Conservation (phyloP, 2,329 filamentous ascomycete genomes). For the Diaporthe vexans region DNA sequence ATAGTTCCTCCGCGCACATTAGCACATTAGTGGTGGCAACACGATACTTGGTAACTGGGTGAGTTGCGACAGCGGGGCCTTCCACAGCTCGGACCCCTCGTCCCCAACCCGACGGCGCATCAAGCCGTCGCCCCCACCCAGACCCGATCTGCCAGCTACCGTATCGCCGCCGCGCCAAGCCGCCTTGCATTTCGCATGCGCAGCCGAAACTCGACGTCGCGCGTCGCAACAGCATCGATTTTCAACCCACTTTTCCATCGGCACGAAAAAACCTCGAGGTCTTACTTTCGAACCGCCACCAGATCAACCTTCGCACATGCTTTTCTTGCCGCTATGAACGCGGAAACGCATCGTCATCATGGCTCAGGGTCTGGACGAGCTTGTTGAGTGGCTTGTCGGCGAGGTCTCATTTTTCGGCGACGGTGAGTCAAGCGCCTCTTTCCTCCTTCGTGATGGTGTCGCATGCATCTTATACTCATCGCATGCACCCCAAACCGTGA, state of each 20-base stretch:
- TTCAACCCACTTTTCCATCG: constrained; percentile 30
- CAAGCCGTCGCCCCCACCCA: background rate
- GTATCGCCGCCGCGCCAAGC: constrained; percentile 12
- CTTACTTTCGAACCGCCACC: constrained; percentile 42
- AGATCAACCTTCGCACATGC: constrained; percentile 41
- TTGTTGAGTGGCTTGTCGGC: constrained; percentile 59
- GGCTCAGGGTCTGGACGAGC: constrained; percentile 58
- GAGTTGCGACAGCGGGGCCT: background rate
- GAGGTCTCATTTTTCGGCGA: constrained; percentile 61
- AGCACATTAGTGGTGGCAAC: background rate
- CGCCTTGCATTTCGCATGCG: background rate
- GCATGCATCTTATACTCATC: constrained; percentile 10
- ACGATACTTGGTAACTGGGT: background rate
- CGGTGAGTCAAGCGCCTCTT: constrained; percentile 51
- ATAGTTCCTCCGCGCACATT: background rate
- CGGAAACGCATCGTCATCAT: constrained; percentile 47
- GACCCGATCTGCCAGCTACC: constrained; percentile 1
- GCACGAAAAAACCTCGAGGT: constrained; percentile 40
- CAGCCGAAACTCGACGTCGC: constrained; percentile 11
- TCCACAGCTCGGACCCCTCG: constrained; percentile 1
- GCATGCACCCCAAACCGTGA: background rate
- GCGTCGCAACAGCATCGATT: constrained; percentile 27
- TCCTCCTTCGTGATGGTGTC: background rate
- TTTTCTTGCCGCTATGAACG: constrained; percentile 45
- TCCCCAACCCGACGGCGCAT: constrained; percentile 11